These are phyloP conservation scores for Pseudopyricularia cyperi DNA, from an alignment of 2,329 filamentous ascomycete species.

Conservation along the genomic window DNA sequence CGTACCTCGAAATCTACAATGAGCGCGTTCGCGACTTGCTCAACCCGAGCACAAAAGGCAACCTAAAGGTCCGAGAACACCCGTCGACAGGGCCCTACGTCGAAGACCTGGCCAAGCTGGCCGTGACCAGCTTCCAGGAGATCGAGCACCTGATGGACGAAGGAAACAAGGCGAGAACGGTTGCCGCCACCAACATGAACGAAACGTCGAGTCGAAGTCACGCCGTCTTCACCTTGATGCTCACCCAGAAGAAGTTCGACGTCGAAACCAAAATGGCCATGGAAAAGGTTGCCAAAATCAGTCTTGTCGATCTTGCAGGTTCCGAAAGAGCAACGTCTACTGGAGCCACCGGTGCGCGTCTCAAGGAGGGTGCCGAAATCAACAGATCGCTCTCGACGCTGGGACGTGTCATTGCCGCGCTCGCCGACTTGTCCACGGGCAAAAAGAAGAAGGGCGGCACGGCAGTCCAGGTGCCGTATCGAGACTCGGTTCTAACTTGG, in stretches of 20 bases:
- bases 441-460: conserved; percentile 39
- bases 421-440: conserved; percentile 43
- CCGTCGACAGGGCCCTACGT: conserved; percentile 96
- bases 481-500: conserved; percentile 76
- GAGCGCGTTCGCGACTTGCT: conserved; percentile 90
- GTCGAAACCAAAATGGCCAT: conserved; percentile 97
- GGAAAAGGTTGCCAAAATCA: conserved; percentile 84
- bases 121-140: conserved; percentile 70
- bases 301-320: conserved; percentile 86
- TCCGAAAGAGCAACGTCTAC: conserved; percentile 92
- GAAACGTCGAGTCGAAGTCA: conserved; percentile 94
- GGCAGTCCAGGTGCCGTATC: conserved; percentile 59
- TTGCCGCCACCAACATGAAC: conserved; percentile 97
- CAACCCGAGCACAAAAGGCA: conserved; percentile 90
- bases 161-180: conserved; percentile 78
- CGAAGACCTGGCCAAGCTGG: conserved; percentile 86
- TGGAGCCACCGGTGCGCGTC: conserved; percentile 79
- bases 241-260: conserved; percentile 97
- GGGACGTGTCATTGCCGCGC: conserved; percentile 85
- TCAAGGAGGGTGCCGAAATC: conserved; percentile 94
- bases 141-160: conserved; percentile 83
- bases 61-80: conserved; percentile 94
- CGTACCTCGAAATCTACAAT: conserved; percentile 98
- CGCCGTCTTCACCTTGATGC: conserved; percentile 93
- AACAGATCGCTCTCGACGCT: conserved; percentile 97